phyloP scores from a whole-genome alignment of 192 early-diverging fungal genomes.

The Paraglomus brasilianum region DNA sequence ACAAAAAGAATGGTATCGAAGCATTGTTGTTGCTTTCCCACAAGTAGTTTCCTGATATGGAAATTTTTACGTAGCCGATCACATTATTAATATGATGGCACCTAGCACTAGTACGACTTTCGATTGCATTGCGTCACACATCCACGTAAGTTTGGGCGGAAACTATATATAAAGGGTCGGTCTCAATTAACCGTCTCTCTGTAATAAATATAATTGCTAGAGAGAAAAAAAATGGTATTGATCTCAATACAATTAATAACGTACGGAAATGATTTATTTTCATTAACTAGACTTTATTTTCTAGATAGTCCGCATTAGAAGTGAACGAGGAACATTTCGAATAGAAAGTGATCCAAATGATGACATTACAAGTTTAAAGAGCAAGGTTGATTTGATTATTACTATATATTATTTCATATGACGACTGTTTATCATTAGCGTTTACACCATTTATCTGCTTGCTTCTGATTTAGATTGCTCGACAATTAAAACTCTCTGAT shows the following conservation, averaged over 20 bases:
- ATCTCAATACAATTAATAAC: too few species aligned
- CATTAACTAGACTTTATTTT: neutral
- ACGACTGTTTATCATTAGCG: neutral
- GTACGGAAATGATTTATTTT: neutral
- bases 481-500: constrained; percentile 44
- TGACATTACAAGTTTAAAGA: constrained; percentile 45
- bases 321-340: constrained; percentile 66
- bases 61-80: neutral
- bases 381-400: constrained; percentile 49
- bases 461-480: constrained; percentile 39
- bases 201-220: too few species aligned
- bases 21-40: constrained; percentile 7
- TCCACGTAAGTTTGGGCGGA: too few species aligned
- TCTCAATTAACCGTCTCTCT: too few species aligned
- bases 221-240: too few species aligned
- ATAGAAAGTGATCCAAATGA: constrained; percentile 59
- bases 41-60: constrained; percentile 1
- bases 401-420: constrained; percentile 8
- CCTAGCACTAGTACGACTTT: too few species aligned
- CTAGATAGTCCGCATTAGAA: constrained; percentile 68
- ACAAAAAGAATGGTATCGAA: constrained; percentile 3
- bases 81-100: neutral
- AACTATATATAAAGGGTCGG: too few species aligned
- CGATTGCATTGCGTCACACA: too few species aligned
- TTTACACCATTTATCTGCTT: neutral